phyloP scores from a whole-genome alignment of 148 eudicot genomes.

The Rhododendron mucronatum region DNA sequence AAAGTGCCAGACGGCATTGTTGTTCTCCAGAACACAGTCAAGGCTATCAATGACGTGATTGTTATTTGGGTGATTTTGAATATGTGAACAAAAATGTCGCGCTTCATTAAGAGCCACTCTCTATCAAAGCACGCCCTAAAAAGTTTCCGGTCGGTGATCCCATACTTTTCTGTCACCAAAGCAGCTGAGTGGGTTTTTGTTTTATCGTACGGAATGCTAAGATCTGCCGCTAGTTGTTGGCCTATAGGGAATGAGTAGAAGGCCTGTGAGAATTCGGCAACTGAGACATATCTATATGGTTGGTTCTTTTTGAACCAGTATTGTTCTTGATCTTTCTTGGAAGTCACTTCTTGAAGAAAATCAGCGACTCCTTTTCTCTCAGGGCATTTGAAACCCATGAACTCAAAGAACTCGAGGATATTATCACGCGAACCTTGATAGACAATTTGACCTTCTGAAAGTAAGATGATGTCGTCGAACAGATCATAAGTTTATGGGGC shows the following conservation, averaged over 20 bases:
- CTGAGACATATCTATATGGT: constrained; percentile 29
- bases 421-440: constrained; percentile 41
- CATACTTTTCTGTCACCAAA: constrained; percentile 45
- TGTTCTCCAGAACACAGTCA: constrained; percentile 47
- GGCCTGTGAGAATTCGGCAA: constrained; percentile 21
- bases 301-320: constrained; percentile 32
- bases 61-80: constrained; percentile 54
- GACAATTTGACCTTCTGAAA: constrained; percentile 40
- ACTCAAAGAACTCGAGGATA: constrained; percentile 39
- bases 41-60: constrained; percentile 42
- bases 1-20: constrained; percentile 24
- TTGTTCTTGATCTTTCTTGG: constrained; percentile 44
- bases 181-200: constrained; percentile 38
- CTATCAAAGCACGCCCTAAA: constrained; percentile 54
- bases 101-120: constrained; percentile 66
- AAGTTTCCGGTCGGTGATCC: constrained; percentile 42
- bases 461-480: constrained; percentile 42
- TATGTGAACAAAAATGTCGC: constrained; percentile 49
- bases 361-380: constrained; percentile 49
- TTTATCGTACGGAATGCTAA: constrained; percentile 33
- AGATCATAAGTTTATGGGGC: constrained; percentile 45
- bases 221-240: constrained; percentile 20
- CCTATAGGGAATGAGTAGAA: constrained; percentile 32
- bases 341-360: constrained; percentile 44
- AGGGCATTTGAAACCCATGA: constrained; percentile 44